Evolutionary conservation across 768 basidiomycete genomes (phyloP).

Genomic region (Termitomyces titanicus): DNA sequence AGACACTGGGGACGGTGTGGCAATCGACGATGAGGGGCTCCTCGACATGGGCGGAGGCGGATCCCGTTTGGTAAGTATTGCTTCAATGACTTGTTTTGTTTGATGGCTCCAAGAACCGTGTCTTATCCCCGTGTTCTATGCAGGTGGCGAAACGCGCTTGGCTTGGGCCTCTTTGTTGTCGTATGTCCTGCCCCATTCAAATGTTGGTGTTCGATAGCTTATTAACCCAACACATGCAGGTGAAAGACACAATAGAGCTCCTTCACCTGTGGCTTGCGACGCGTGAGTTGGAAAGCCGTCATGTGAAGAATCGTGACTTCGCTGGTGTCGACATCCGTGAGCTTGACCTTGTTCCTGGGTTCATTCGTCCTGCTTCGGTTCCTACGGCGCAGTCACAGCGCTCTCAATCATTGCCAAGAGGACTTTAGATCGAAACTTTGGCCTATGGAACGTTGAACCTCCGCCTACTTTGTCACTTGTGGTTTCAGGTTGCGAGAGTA

Average conservation of each 20-base stretch:
- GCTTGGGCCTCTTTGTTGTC: slow-evolving; percentile 63
- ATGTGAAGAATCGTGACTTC: slow-evolving; percentile 68
- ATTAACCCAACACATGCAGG: slow-evolving; percentile 30
- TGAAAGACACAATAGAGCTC: slow-evolving; percentile 64
- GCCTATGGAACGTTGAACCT: not conserved
- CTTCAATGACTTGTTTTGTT: slow-evolving; percentile 1
- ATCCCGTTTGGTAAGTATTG: slow-evolving; percentile 63
- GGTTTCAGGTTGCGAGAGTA: not conserved
- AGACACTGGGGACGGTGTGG: slow-evolving; percentile 34
- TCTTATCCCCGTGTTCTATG: not conserved
- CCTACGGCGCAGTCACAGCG: not conserved
- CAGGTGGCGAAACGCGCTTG: slow-evolving; percentile 67
- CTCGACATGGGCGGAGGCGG: slow-evolving; percentile 59
- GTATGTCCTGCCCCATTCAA: slow-evolving; percentile 33
- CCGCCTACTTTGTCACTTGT: not conserved
- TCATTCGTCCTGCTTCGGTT: slow-evolving; percentile 5
- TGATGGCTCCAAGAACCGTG: not conserved
- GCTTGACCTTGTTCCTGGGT: slow-evolving; percentile 55
- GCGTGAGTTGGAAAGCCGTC: slow-evolving; percentile 65
- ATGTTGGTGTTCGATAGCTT: not conserved
- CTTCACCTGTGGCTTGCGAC: slow-evolving; percentile 68
- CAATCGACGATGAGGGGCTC: slow-evolving; percentile 53
- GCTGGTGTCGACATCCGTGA: slow-evolving; percentile 64
- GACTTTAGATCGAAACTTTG: not conserved
- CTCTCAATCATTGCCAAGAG: not conserved